Conservation (phyloP, 768 basidiomycete genomes). For the Mycena pura region DNA sequence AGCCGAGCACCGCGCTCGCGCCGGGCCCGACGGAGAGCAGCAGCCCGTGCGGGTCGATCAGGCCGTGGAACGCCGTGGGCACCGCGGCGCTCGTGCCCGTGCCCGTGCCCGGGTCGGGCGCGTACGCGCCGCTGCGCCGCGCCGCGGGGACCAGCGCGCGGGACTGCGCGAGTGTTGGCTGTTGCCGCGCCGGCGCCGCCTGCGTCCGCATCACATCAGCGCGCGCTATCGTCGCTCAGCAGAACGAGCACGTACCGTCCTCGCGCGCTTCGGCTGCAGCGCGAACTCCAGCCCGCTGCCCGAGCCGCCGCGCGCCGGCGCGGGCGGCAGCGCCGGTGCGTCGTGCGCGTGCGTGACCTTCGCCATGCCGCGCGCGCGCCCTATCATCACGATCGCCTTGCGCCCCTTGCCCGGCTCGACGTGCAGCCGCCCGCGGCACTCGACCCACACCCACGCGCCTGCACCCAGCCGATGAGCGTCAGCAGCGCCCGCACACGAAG, state of each 20-base stretch:
- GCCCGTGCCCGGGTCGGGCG: neutral
- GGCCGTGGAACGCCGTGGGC: slow-evolving; percentile 21
- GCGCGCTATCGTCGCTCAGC: slow-evolving; percentile 6
- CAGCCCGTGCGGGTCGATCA: slow-evolving; percentile 22
- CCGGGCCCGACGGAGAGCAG: slow-evolving; percentile 26
- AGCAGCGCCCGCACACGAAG: no score
- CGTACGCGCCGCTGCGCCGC: neutral
- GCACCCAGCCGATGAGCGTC: neutral
- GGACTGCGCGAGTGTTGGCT: no score
- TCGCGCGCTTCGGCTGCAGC: slow-evolving; percentile 17
- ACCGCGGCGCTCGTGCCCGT: slow-evolving; percentile 6
- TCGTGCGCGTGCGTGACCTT: slow-evolving; percentile 55
- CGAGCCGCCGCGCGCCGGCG: slow-evolving; percentile 13
- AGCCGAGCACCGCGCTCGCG: slow-evolving; percentile 13
- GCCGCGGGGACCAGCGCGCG: no score
- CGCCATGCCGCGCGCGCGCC: slow-evolving; percentile 74
- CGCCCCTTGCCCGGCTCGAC: slow-evolving; percentile 93
- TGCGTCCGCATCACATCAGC: no score
- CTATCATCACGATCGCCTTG: slow-evolving; percentile 93
- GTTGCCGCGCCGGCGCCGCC: no score
- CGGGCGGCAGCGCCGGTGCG: slow-evolving; percentile 70
- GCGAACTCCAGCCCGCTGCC: slow-evolving; percentile 21
- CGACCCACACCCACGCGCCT: slow-evolving; percentile 73
- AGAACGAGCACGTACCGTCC: slow-evolving; percentile 13
- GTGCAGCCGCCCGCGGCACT: slow-evolving; percentile 87